Base-by-base conservation (phyloP, 805 yeast genomes). In the Candida pseudoglaebosa region DNA sequence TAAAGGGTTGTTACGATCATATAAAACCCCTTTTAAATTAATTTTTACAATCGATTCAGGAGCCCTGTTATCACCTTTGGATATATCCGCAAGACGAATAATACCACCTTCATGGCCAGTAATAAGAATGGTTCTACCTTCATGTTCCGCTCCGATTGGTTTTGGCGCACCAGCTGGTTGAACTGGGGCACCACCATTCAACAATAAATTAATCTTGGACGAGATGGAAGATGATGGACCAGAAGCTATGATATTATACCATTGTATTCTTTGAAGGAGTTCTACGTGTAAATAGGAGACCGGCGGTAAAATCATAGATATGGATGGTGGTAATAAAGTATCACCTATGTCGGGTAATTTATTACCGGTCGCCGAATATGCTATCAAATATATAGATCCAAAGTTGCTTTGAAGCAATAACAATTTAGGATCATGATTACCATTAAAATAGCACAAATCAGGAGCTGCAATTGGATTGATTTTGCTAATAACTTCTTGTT, bases 101-200 rank as follows among this genome's bases (percentile, higher is more conserved):
- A 82, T 75, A 0, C 97, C 98, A 56, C 83, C 83, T 24, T 80
- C 76, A 54, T 93, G 96, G 0, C 97, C 98, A 0, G 95, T 81
- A 1, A 88, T 80, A 30, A 90, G 42, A n/a, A 68, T 54, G 38
- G 52, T 59, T 8, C 65, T 65, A 9, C 75, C 76, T 3, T 82
- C 52, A 7, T 66, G 71, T 32, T 58, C 61, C 19, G 45, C 37
- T 0, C 72, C 73, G 19, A 68, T 37, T 2, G 69, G 49, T 24
- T 46, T 54, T 9, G 62, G 56, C n/a, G 44, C 41, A 29, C 52
- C 41, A 38, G 53, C 32, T 6, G 32, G 28, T 76, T 71, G 63
- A 0, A 71, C 71, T 0, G 95, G 84, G 2, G 80, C 75, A 4
- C 99, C 99, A 35, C 99, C 99, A 39, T 70, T 73, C 24, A 90